Evolutionary conservation across 495 filamentous ascomycete species (phyloP), one percentile per base, ranked within the genome.

Genomic region (Chaetomium cochliodes): DNA sequence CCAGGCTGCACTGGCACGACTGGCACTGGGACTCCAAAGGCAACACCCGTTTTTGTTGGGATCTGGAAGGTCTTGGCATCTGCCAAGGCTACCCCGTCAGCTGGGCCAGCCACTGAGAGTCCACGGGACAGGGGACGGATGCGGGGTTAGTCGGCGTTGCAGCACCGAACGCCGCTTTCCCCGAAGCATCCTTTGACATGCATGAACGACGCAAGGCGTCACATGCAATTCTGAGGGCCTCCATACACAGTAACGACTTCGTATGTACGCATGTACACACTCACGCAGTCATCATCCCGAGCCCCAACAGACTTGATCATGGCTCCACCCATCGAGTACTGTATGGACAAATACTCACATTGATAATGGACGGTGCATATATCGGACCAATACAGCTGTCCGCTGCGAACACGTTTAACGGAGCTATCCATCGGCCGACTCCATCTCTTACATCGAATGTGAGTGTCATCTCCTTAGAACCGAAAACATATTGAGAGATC

Each of bases 11-110:
- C 18, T 28, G 55, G 54, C n/a, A 28, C 20, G 41, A 20, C n/a
- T 22, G n/a, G n/a, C n/a, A 16, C n/a, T 16, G 41, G 25, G 23
- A 11, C 26, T 6, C 37, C 42, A 16, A 54, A 30, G 16, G 33
- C 18, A n/a, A 11, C 54, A 42, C 41, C 37, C 30, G 33, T n/a
- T 54, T 60, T 65, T 65, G 56, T 65, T 59, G 63, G 58, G 56
- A 58, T 11, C 30, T 30, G 51, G 49, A 23, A 25, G 39, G 37
- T 58, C 55, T 58, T 44, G 61, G 51, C 50, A 18, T 22, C 26
- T 55, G 26, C 30, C 26, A 30, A 33, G 52, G 3, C 52, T 16
- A 25, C 52, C 26, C 47, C 26, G 49, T 16, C 22, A 50, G 49
- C 12, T 9, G 49, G 12, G 49, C 49, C 49, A 52, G 6, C 49